A percentile compares a stretch with the other conserved stretches of the same genome.
These are phyloP conservation scores for Mortierella claussenii DNA, from an alignment of 192 early-diverging fungal species.

Conservation along the genomic window DNA sequence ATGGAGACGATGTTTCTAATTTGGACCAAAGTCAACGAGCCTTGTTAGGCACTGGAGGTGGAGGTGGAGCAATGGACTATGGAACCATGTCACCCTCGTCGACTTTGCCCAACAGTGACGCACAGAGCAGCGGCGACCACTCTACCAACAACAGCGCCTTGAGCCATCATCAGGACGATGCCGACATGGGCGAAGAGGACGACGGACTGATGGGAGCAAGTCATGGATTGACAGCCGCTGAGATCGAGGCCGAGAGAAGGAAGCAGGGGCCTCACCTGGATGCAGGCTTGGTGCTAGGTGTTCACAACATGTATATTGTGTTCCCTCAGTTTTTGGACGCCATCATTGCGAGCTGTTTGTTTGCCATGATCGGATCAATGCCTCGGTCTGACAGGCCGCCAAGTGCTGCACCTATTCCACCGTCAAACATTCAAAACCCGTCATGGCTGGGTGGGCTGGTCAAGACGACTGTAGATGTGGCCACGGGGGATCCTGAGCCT, in stretches of 20 bases:
- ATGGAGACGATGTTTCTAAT: background rate
- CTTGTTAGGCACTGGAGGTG: background rate
- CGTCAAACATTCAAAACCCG: background rate
- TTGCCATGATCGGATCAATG: conserved; percentile 68
- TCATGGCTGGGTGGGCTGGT: background rate
- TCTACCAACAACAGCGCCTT: background rate
- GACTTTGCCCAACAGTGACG: background rate
- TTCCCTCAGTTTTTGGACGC: conserved; percentile 93
- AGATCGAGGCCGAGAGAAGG: conserved; percentile 11
- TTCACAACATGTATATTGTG: conserved; percentile 96
- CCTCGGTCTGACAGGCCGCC: conserved; percentile 46
- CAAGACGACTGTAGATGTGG: background rate
- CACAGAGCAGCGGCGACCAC: background rate
- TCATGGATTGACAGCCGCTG: conserved; percentile 1
- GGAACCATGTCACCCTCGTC: conserved; percentile 7
- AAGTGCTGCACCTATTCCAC: conserved; percentile 15
- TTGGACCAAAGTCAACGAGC: too few relatives aligned
- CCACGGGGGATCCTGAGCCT: conserved; percentile 41
- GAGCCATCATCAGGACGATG: background rate
- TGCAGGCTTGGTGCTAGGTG: conserved; percentile 85
- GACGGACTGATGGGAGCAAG: background rate
- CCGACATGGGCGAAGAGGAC: conserved; percentile 6
- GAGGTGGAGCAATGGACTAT: background rate
- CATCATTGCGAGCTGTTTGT: conserved; percentile 66
- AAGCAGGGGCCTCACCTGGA: conserved; percentile 18